These are phyloP conservation scores for Phytophthora pseudosyringae DNA, from an alignment of 352 stramenopile genomes.

Conservation along the genomic window DNA sequence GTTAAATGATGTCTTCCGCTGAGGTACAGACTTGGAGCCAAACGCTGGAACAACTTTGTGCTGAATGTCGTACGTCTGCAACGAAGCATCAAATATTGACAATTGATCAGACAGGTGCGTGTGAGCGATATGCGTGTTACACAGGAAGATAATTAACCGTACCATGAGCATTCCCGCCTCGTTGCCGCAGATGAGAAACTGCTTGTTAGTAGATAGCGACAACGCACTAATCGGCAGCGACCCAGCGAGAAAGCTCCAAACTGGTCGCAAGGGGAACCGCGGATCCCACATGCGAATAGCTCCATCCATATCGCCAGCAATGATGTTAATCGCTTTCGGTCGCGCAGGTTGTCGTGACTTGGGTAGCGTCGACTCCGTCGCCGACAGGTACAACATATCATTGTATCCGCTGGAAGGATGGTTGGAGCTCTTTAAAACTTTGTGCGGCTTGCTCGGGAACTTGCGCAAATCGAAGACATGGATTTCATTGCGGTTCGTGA, in stretches of 20 bases:
- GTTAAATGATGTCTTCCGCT: slow-evolving; percentile 48
- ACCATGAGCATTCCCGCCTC: slow-evolving; percentile 68
- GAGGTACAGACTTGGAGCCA: slow-evolving; percentile 63
- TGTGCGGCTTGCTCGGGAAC: slow-evolving; percentile 67
- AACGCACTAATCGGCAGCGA: slow-evolving; percentile 59
- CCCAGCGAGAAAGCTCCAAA: slow-evolving; percentile 62
- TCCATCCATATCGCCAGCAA: slow-evolving; percentile 72
- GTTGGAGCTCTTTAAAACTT: slow-evolving; percentile 66
- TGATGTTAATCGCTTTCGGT: slow-evolving; percentile 30
- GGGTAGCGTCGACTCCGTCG: neutral
- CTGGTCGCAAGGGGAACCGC: slow-evolving; percentile 51
- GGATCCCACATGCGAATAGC: slow-evolving; percentile 73
- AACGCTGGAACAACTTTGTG: slow-evolving; percentile 72
- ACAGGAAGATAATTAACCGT: neutral
- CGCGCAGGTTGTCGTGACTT: slow-evolving; percentile 9
- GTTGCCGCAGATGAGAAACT: slow-evolving; percentile 63
- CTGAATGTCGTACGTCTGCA: slow-evolving; percentile 69
- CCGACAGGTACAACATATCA: slow-evolving; percentile 67
- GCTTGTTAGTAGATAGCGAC: slow-evolving; percentile 49
- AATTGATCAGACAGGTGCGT: neutral
- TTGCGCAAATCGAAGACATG: slow-evolving; percentile 78
- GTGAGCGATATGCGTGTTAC: neutral
- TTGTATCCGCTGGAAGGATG: slow-evolving; percentile 80
- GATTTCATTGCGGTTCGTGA: slow-evolving; percentile 78
- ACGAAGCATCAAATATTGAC: neutral